Evolutionary conservation across 495 filamentous ascomycete genomes (phyloP).

Genomic region (Tuber melanosporum): DNA sequence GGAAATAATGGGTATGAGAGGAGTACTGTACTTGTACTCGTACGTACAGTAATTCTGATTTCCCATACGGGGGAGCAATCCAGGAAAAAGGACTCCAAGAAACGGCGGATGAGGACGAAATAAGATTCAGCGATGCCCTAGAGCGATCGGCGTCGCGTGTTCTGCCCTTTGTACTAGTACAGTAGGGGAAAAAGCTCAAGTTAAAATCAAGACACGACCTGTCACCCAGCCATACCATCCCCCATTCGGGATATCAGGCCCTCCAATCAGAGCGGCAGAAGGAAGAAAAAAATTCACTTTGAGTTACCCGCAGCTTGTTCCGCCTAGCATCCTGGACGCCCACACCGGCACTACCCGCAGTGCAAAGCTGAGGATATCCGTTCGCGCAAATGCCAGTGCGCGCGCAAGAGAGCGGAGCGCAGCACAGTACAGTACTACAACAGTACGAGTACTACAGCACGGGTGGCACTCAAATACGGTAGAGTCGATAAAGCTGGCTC

Average conservation of each 20-base stretch:
- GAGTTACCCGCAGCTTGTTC: background rate
- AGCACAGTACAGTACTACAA: background rate
- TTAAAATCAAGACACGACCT: background rate
- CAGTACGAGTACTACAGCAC: background rate
- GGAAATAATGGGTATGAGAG: background rate
- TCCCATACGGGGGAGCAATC: background rate
- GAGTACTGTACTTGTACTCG: too few relatives aligned
- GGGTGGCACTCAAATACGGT: background rate
- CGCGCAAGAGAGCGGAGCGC: background rate
- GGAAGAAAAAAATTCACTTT: background rate
- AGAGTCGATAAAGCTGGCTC: background rate
- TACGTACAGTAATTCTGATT: background rate
- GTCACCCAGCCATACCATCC: background rate
- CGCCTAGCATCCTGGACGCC: background rate
- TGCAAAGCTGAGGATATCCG: background rate
- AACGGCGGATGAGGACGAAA: background rate
- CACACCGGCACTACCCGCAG: background rate
- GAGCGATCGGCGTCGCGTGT: background rate
- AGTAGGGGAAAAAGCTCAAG: background rate
- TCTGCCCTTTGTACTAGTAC: background rate
- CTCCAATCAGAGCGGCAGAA: background rate
- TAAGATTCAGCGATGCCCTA: background rate
- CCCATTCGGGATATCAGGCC: background rate
- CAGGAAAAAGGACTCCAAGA: background rate
- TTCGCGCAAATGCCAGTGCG: background rate